These are phyloP conservation scores for Starmerella lactis-condensi DNA, from an alignment of 805 yeast genomes.

Conservation along the genomic window DNA sequence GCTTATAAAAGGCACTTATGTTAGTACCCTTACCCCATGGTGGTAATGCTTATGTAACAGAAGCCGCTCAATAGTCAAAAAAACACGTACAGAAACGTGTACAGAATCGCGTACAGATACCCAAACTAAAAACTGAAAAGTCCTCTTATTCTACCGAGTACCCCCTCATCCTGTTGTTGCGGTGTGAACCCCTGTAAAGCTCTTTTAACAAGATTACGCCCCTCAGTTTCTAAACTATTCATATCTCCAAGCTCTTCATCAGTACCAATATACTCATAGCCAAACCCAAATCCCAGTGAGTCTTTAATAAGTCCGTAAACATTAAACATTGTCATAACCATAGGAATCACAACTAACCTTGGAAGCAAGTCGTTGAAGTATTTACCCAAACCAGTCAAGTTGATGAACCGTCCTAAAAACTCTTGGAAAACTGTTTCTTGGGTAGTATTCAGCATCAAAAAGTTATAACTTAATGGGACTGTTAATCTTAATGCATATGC, in stretches of 20 bases:
- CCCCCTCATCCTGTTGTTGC: neutral
- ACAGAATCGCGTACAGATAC: too few species aligned
- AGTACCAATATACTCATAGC: slow-evolving; percentile 25
- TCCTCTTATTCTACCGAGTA: neutral
- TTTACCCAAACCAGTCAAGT: slow-evolving; percentile 54
- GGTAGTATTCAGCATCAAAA: slow-evolving; percentile 42
- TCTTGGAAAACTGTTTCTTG: slow-evolving; percentile 42
- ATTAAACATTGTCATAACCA: slow-evolving; percentile 42
- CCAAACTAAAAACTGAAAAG: too few species aligned
- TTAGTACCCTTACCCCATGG: too few species aligned
- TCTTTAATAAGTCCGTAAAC: slow-evolving; percentile 44
- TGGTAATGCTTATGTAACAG: too few species aligned
- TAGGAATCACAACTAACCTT: slow-evolving; percentile 52
- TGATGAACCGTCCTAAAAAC: slow-evolving; percentile 58
- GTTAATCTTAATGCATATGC: slow-evolving; percentile 68
- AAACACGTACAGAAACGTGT: too few species aligned
- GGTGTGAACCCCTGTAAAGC: slow-evolving; percentile 16
- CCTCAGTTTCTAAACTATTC: slow-evolving; percentile 20
- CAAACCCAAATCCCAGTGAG: slow-evolving; percentile 24
- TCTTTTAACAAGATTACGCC: slow-evolving; percentile 21
- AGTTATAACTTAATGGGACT: slow-evolving; percentile 65
- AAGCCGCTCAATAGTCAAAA: too few species aligned
- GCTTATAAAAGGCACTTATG: too few species aligned
- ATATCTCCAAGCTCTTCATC: slow-evolving; percentile 14
- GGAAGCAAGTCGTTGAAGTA: slow-evolving; percentile 61